Base-by-base conservation (phyloP, 176 grass and related monocot genomes). In the Thalia dealbata region DNA sequence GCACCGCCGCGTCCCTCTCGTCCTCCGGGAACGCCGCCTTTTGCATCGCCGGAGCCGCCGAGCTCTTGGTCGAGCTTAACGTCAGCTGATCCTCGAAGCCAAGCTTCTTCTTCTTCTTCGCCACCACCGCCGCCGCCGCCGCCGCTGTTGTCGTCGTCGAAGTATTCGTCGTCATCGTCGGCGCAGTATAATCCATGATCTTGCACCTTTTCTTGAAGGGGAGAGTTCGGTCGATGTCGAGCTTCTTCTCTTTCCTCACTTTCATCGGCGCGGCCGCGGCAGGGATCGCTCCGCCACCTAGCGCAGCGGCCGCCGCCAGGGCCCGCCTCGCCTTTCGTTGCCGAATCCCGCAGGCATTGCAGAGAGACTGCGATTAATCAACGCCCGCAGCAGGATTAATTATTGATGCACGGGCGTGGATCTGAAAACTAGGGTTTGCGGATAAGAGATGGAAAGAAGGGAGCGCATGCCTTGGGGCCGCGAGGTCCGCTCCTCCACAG, bases 201-300 rank as follows among this genome's bases (percentile, higher is more conserved):
- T 99, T 99, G 95, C 90, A 89, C 72, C 95, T 73, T 77, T 99
- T 99, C 86, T 99, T 99, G 81, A 99, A 91, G 67, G 95, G 95
- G 51, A 99, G 61, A 44, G 88, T 86, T 68, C 87, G 67, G 77
- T 99, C 95, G 0, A 88, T 72, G 30, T 74, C 81, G 45, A 78
- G 68, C 71, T 75, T 83, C 83, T 91, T 91, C 79, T 91, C 85
- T 58, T 89, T 95, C 64, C 85, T 84, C 72, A 76, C 77, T 79
- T 91, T 95, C 0, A 54, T 45, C 4, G 83, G 80, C 30, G 55
- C 42, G 1, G 65, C 50, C 26, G 25, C 14, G 48, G 26, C 69
- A 0, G 70, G 23, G 50, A 52, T 16, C 8, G 30, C n/a, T 12
- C 48, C 70, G 13, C 48, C 70, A 10, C 10, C 21, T 10, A 32